phyloP scores from a whole-genome alignment of 1,284 basidiomycete genomes.

The Cutaneotrichosporon cutaneum region DNA sequence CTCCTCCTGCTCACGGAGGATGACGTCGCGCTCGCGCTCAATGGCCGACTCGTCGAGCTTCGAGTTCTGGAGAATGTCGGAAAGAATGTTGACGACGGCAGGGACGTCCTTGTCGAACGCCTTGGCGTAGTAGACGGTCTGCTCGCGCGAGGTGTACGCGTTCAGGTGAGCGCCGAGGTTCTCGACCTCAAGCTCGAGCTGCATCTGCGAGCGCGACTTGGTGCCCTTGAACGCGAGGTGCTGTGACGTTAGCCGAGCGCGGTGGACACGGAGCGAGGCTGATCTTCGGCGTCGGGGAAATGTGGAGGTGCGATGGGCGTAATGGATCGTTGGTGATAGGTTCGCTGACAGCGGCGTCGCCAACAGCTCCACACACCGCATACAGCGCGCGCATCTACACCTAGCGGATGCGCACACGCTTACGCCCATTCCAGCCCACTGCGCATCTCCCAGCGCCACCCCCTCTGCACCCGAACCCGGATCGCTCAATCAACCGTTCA shows the following conservation, averaged over 20 bases:
- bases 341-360: background rate
- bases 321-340: background rate
- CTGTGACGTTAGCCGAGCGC: conserved; percentile 26
- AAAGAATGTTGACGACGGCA: conserved; percentile 91
- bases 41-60: conserved; percentile 87
- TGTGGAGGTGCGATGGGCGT: conserved; percentile 8
- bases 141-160: conserved; percentile 97
- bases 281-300: conserved; percentile 9
- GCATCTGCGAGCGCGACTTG: conserved; percentile 80
- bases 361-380: background rate
- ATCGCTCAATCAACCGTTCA: background rate
- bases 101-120: conserved; percentile 95
- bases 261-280: background rate
- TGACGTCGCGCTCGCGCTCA: conserved; percentile 95
- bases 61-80: conserved; percentile 96
- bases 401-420: background rate
- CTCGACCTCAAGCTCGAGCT: conserved; percentile 95
- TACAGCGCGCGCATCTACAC: background rate
- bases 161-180: conserved; percentile 97
- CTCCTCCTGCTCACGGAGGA: conserved; percentile 96
- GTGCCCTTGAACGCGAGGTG: conserved; percentile 72
- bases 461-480: background rate
- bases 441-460: background rate
- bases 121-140: conserved; percentile 99
- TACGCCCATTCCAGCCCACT: background rate